Percentiles rank a stretch among this genome's conserved stretches.
These are phyloP conservation scores for Eleusine coracana DNA, from an alignment of 176 grass and related monocot species.

Conservation along the genomic window DNA sequence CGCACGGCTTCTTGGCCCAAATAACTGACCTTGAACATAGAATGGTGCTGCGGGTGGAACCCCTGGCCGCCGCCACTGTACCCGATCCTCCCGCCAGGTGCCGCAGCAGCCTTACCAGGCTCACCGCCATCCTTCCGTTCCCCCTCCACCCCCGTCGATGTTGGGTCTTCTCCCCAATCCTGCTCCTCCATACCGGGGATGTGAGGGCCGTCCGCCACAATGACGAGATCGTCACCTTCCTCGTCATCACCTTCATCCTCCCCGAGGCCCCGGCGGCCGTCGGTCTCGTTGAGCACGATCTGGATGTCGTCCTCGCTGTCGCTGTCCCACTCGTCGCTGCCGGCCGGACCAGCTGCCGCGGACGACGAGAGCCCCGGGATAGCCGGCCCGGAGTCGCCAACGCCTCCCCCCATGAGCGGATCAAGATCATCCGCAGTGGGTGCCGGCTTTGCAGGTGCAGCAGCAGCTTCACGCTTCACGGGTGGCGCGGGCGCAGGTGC, in stretches of 20 bases:
- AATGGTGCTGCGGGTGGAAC: constrained; percentile 90
- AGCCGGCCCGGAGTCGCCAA: constrained; percentile 48
- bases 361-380: constrained; percentile 78
- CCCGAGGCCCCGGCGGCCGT: constrained; percentile 51
- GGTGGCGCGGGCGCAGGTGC: not conserved
- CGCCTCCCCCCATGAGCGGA: constrained; percentile 42
- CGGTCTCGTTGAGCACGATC: constrained; percentile 94
- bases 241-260: constrained; percentile 77
- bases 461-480: constrained; percentile 43
- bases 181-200: constrained; percentile 77
- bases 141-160: constrained; percentile 47
- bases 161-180: constrained; percentile 81
- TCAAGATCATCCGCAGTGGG: constrained; percentile 43
- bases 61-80: constrained; percentile 70
- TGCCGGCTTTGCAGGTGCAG: constrained; percentile 24
- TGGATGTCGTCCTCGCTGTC: constrained; percentile 97
- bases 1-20: constrained; percentile 52
- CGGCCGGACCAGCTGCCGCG: constrained; percentile 37
- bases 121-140: constrained; percentile 75
- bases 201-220: constrained; percentile 76
- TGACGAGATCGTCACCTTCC: constrained; percentile 78
- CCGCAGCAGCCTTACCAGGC: constrained; percentile 45
- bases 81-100: constrained; percentile 56
- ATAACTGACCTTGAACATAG: constrained; percentile 96
- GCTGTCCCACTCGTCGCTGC: constrained; percentile 87